Percentiles rank a stretch among this genome's conserved stretches.
Evolutionary conservation across 176 grass and related monocot species (phyloP).

Genomic region (Juncus inflexus): DNA sequence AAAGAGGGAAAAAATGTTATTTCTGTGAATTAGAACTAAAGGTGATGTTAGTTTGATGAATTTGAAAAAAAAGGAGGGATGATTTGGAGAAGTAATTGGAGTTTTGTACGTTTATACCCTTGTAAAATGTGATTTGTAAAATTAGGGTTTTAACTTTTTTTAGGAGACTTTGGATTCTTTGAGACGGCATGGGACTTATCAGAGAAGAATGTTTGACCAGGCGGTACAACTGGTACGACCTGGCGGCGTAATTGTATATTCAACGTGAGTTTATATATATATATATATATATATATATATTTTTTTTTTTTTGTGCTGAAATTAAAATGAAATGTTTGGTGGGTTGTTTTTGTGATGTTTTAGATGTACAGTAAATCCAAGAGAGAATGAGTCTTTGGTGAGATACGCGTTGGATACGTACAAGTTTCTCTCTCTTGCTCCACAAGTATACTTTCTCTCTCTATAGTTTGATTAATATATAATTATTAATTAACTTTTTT

Average conservation of each 20-base stretch:
- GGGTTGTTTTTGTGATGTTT: constrained; percentile 20
- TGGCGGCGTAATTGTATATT: constrained; percentile 91
- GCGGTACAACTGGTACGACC: constrained; percentile 79
- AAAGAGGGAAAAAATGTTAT: too few species aligned
- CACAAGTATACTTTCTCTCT: constrained; percentile 43
- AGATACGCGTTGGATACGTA: constrained; percentile 90
- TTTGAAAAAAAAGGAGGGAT: too few species aligned
- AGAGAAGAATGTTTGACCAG: constrained; percentile 91
- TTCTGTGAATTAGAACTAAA: too few species aligned
- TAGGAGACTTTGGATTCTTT: constrained; percentile 82
- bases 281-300: too few species aligned
- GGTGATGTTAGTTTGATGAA: too few species aligned
- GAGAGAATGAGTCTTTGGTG: constrained; percentile 89
- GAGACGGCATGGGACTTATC: constrained; percentile 77
- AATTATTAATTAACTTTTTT: not conserved
- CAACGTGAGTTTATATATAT: constrained; percentile 88
- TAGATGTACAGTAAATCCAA: constrained; percentile 98
- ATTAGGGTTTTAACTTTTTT: not conserved
- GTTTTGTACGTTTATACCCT: constrained; percentile 12
- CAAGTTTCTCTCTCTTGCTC: constrained; percentile 61
- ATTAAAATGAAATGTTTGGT: not conserved
- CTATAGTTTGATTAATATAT: too few species aligned
- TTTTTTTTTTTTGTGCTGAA: not conserved
- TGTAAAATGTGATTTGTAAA: constrained; percentile 14
- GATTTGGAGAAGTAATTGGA: not conserved